Percentiles rank a stretch among this genome's conserved stretches.
These are phyloP conservation scores for Russula dissimulans DNA, from an alignment of 768 basidiomycete genomes.

Conservation along the genomic window DNA sequence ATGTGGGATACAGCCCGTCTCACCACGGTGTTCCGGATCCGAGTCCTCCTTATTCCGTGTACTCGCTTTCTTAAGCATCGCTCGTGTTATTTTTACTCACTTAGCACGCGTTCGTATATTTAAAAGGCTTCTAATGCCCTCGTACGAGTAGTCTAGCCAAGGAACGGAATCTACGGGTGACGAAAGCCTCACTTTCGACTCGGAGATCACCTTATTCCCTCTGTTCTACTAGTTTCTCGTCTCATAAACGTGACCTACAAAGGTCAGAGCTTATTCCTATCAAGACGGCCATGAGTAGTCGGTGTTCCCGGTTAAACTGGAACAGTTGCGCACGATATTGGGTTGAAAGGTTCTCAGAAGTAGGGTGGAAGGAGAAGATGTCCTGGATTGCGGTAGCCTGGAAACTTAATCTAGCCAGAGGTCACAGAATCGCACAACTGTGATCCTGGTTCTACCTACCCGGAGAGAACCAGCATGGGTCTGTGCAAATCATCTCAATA, in stretches of 20 bases:
- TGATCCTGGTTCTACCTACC: background rate
- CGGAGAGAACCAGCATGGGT: slow-evolving; percentile 10
- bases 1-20: too few species aligned
- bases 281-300: background rate
- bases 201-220: too few species aligned
- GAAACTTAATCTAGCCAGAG: background rate
- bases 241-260: background rate
- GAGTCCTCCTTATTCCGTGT: too few species aligned
- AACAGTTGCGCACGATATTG: background rate
- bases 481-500: background rate
- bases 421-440: background rate
- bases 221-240: too few species aligned
- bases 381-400: background rate
- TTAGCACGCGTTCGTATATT: too few species aligned
- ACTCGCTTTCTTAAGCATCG: too few species aligned
- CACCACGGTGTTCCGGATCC: too few species aligned
- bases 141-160: too few species aligned
- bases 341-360: background rate
- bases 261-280: slow-evolving; percentile 11
- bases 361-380: background rate
- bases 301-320: background rate
- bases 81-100: too few species aligned
- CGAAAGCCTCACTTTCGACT: too few species aligned
- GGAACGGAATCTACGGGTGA: too few species aligned
- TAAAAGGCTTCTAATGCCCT: too few species aligned